Percentiles rank a stretch among this genome's conserved stretches.
Evolutionary conservation across 345 rosid species (phyloP).

Genomic region (Sisymbrium altissimum): DNA sequence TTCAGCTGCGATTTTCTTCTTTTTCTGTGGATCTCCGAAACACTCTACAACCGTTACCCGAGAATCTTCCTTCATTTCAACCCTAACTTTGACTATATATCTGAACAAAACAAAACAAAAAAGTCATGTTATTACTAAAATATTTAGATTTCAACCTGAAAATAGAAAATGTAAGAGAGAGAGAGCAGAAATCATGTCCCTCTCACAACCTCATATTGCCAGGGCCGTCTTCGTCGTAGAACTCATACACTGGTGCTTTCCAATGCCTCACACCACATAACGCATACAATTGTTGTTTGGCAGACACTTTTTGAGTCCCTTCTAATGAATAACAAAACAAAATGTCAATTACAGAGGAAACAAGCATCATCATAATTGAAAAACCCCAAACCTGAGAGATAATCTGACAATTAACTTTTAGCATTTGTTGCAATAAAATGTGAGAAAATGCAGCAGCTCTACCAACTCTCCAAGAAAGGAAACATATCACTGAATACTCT

Average conservation of each 20-base stretch:
- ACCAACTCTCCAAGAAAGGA: too few species aligned
- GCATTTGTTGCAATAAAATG: not conserved
- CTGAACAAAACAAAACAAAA: conserved; percentile 28
- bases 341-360: not conserved
- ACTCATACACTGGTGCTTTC: conserved; percentile 50
- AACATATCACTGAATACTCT: too few species aligned
- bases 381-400: not conserved
- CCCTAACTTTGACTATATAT: conserved; percentile 41
- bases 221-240: conserved; percentile 50
- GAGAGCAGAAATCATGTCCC: not conserved
- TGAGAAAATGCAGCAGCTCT: too few species aligned
- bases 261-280: conserved; percentile 47
- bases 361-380: not conserved
- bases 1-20: conserved; percentile 58
- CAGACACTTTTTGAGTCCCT: conserved; percentile 21
- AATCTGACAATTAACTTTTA: not conserved
- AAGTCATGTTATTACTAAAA: not conserved
- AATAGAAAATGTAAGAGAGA: not conserved
- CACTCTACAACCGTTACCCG: conserved; percentile 38
- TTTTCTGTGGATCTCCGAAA: conserved; percentile 38
- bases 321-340: conserved; percentile 20
- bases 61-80: conserved; percentile 36
- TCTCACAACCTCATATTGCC: conserved; percentile 45
- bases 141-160: not conserved
- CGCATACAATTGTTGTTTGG: conserved; percentile 44